Base-by-base conservation (phyloP, 2,329 filamentous ascomycete species). In the Lasiodiplodia sp. region DNA sequence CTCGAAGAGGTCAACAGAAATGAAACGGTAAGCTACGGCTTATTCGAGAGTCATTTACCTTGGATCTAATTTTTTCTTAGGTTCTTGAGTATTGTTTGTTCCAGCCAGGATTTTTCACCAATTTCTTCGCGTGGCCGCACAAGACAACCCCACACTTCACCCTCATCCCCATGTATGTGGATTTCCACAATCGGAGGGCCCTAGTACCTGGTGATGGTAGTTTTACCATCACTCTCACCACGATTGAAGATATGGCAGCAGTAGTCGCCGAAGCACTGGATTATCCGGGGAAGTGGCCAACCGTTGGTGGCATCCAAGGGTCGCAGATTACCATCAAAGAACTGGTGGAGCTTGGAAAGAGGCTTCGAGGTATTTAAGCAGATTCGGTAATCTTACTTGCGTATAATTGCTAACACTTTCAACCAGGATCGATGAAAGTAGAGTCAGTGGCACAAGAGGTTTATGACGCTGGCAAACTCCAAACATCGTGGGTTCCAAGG, bases 381-480 rank as follows among this genome's bases (percentile, higher is more conserved):
- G 3, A 10, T 21, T 7, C 16, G 0, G 12, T 0, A 2, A 18
- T 34, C 0, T 8, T 2, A 8, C 11, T 3, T 18, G 21, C 12
- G 0, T 34, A 10, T 34, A 2, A 2, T 34, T 34, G 31, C 31
- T 34, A 34, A 34, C 31, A 10, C 8, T 6, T 34, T 34, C 8
- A 8, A 37, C 7, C 14, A 37, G 52, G 52, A 18, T 10, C 21
- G 16, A 31, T 34, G 28, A 34, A 56, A 11, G 12, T 56, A 2
- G 52, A 56, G 18, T 4, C 14, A 8, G 7, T 56, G 16, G n/a
- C 25, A 3, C 14, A 11, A 8, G 14, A 37, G 18, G 14, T 34
- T n/a, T 28, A 34, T 25, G 14, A 31, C 8, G 16, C 8, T 10
- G 52, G 52, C 14, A 28, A 34, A 28, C 52, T 56, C 52, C 34